Base-by-base conservation (phyloP, 2,329 filamentous ascomycete species). In the Torrubiellomyces zombiae region DNA sequence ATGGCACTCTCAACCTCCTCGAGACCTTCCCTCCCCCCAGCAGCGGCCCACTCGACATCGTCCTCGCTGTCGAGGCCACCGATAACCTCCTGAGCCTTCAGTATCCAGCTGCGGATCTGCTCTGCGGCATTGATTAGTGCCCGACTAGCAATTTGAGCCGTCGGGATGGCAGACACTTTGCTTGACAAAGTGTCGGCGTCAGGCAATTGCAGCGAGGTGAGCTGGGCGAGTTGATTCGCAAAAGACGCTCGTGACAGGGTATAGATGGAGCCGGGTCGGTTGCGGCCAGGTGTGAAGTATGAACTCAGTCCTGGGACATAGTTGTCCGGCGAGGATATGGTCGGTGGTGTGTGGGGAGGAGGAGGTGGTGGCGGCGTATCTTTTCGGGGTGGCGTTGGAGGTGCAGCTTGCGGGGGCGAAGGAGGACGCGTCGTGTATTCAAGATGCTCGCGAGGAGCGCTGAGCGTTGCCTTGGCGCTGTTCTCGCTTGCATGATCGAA, bases 1-100 rank as follows among this genome's bases (percentile, higher is more conserved):
- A 95, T 86, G 13, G 86, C 71, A 35, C 58, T 67, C 40, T 77
- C 72, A 14, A 77, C 73, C 37, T 77, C 73, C 25, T 73, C 74
- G 18, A 86, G 58, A 3, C 80, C 80, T 48, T 86, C 79, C 32
- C 77, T 63, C 3, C 89, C 89, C 26, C 82, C 89, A 6, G 70
- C 70, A 2, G 85, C 86, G 3, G 89, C 85, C 89, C 89, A 98
- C 49, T 95, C 86, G 10, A 95, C 83, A 44, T 98, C 89, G 47
- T 95, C 89, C 34, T 95, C 86, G 26, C 85, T 83, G 47, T 95
- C 83, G 20, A 98, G 58, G 5, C 85, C 85, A 27, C 69, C 68
- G 26, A 98, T 72, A 16, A 95, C 85, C 40, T 92, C 82, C 0
- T 76, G 76, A 1, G 86, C 86, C 48, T 94, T 94, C 34, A 68